phyloP scores from a whole-genome alignment of 441 rosid species.

The Brassica hybrid region DNA sequence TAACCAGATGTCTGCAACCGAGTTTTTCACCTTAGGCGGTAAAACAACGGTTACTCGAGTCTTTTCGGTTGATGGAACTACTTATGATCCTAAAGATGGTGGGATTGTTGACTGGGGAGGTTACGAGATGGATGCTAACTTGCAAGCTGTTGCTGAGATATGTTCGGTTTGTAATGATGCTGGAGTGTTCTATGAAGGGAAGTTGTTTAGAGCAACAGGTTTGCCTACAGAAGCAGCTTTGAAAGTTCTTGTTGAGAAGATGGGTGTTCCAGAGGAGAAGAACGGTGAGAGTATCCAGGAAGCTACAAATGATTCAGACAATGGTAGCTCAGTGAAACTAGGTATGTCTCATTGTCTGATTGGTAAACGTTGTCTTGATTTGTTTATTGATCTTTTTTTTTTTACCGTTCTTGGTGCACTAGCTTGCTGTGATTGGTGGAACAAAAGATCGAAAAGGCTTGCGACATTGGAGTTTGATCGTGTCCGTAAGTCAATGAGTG shows the following conservation, averaged over 20 bases:
- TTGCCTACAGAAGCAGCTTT: slow-evolving; percentile 97
- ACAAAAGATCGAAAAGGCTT: slow-evolving; percentile 63
- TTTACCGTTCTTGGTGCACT: slow-evolving; percentile 24
- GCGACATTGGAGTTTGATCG: slow-evolving; percentile 93
- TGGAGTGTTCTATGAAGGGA: slow-evolving; percentile 74
- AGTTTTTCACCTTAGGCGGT: slow-evolving; percentile 80
- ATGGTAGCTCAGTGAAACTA: slow-evolving; percentile 62
- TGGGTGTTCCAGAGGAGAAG: slow-evolving; percentile 80
- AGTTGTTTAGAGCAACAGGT: slow-evolving; percentile 79
- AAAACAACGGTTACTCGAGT: slow-evolving; percentile 57
- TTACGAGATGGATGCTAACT: slow-evolving; percentile 85
- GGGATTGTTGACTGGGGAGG: slow-evolving; percentile 84
- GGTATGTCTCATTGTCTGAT: no score
- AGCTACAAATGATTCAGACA: slow-evolving; percentile 62
- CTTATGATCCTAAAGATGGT: slow-evolving; percentile 94
- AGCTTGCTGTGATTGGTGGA: slow-evolving; percentile 90
- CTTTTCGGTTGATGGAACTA: slow-evolving; percentile 83
- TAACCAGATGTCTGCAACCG: slow-evolving; percentile 88
- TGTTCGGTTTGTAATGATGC: slow-evolving; percentile 94
- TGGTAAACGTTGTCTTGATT: slow-evolving; percentile 11
- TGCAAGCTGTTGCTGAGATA: slow-evolving; percentile 81
- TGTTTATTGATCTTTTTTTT: slow-evolving; percentile 6
- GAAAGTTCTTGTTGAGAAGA: slow-evolving; percentile 90
- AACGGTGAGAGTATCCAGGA: slow-evolving; percentile 52
- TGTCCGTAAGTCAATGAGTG: slow-evolving; percentile 82